Conservation (phyloP, 805 yeast species). For the Candida xiaguanensis region DNA sequence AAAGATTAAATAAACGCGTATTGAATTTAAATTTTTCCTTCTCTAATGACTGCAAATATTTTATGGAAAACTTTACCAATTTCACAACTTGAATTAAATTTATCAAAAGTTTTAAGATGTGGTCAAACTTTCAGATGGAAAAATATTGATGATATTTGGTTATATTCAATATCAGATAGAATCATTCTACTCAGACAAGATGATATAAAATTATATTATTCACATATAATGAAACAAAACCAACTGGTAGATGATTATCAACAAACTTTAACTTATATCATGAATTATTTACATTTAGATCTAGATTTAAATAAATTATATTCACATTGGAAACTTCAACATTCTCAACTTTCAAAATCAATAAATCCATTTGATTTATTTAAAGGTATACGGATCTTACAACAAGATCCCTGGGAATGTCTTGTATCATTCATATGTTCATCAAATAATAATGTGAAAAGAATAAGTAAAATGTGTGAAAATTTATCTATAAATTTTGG, state of each 20-base stretch:
- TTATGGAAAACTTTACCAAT: slow-evolving; percentile 22
- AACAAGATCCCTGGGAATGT: slow-evolving; percentile 98
- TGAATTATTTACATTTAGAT: slow-evolving; percentile 68
- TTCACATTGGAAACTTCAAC: slow-evolving; percentile 56
- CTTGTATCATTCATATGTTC: slow-evolving; percentile 88
- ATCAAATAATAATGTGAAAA: slow-evolving; percentile 90
- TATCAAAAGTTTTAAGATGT: slow-evolving; percentile 67
- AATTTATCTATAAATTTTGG: slow-evolving; percentile 72
- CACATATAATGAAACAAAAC: slow-evolving; percentile 26
- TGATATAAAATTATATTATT: slow-evolving; percentile 45
- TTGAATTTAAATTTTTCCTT: neutral
- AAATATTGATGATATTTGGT: slow-evolving; percentile 58
- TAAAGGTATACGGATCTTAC: slow-evolving; percentile 75
- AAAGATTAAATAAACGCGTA: slow-evolving; percentile 4
- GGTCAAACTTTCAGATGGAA: slow-evolving; percentile 89
- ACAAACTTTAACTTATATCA: slow-evolving; percentile 43
- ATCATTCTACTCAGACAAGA: slow-evolving; percentile 67
- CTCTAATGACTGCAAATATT: slow-evolving; percentile 18
- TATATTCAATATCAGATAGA: slow-evolving; percentile 56
- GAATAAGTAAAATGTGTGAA: slow-evolving; percentile 92
- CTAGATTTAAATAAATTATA: slow-evolving; percentile 54
- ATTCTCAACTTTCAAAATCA: slow-evolving; percentile 39
- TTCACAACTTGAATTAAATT: slow-evolving; percentile 44
- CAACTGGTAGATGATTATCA: neutral
- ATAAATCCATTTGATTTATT: slow-evolving; percentile 35